Conservation (phyloP, 208 protist species). For the Zelonia costaricensis region DNA sequence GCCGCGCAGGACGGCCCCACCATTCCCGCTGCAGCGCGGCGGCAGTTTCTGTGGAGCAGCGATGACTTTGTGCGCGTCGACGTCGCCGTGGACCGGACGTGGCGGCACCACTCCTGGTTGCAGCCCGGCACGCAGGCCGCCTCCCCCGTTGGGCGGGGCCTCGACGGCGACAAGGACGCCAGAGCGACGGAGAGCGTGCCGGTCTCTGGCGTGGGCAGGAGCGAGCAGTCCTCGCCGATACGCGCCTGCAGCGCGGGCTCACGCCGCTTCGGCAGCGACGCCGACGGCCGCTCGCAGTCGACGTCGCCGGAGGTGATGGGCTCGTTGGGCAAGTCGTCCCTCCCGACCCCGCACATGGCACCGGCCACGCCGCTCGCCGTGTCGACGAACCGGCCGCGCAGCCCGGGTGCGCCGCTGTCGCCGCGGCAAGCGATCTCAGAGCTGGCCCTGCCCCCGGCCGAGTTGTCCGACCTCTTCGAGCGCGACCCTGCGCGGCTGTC, state of each 20-base stretch:
- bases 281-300: slow-evolving; percentile 8
- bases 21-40: slow-evolving; percentile 12
- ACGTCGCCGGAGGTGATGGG: slow-evolving; percentile 20
- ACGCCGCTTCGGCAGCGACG: slow-evolving; percentile 12
- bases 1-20: slow-evolving; percentile 18
- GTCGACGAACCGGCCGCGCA: slow-evolving; percentile 4
- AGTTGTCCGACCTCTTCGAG: slow-evolving; percentile 18
- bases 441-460: slow-evolving; percentile 19
- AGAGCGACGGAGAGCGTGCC: background rate
- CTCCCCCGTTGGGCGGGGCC: background rate
- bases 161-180: background rate
- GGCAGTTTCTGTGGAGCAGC: slow-evolving; percentile 28
- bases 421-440: slow-evolving; percentile 15
- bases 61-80: slow-evolving; percentile 39
- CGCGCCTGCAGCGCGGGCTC: slow-evolving; percentile 8
- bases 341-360: slow-evolving; percentile 30
- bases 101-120: slow-evolving; percentile 21
- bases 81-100: slow-evolving; percentile 30
- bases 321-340: slow-evolving; percentile 30
- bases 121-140: slow-evolving; percentile 1
- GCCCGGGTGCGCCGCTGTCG: slow-evolving; percentile 16
- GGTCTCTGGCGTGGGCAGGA: too few species aligned
- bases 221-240: slow-evolving; percentile 23
- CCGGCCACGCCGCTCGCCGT: slow-evolving; percentile 5
- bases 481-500: slow-evolving; percentile 11